Base-by-base conservation (phyloP, 1,284 basidiomycete genomes). In the Lentinus polychrous region DNA sequence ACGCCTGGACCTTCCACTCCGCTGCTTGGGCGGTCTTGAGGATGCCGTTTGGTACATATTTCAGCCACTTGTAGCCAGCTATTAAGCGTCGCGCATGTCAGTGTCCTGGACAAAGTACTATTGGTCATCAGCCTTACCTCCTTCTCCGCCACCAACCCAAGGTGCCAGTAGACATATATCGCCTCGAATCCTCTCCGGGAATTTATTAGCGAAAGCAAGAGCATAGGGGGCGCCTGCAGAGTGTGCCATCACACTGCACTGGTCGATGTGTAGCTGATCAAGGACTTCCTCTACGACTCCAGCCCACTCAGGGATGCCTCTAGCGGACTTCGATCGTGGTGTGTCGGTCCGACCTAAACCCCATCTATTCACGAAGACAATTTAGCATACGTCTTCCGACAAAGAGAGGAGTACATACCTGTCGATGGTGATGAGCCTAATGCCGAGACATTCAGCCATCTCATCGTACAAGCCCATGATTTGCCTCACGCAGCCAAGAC, bases 191-290 rank as follows among this genome's bases (percentile, higher is more conserved):
- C 91, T 82, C 10, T 84, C 74, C 1, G 83, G 83, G 34, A 81
- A 72, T 52, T 79, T 79, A 57, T 87, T 81, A 8, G 89, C 90
- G 43, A 91, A 86, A 0, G 93, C 92, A 46, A 96, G 73, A 0
- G 94, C 94, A 64, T 96, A 98, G 0, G 95, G 94, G 5, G 91
- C 88, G 8, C 95, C 95, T 5, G 95, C 95, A n/a, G 91, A 94
- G 69, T 98, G 95, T 1, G 94, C 95, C 73, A 98, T 82, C 34
- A 98, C 71, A 55, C 91, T 89, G 63, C 91, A 95, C 54, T 80
- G 74, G n/a, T 76, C 73, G 34, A 98, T 81, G 10, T 78, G 76
- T 35, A 99, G 72, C 48, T 80, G 71, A 59, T 94, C 89, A 20
- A 94, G 79, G 2, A 97, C 86, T 64, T 94, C 90, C 56, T 90